These are phyloP conservation scores for Colletotrichum eleusines DNA, from an alignment of 2,329 filamentous ascomycete species.

Conservation along the genomic window DNA sequence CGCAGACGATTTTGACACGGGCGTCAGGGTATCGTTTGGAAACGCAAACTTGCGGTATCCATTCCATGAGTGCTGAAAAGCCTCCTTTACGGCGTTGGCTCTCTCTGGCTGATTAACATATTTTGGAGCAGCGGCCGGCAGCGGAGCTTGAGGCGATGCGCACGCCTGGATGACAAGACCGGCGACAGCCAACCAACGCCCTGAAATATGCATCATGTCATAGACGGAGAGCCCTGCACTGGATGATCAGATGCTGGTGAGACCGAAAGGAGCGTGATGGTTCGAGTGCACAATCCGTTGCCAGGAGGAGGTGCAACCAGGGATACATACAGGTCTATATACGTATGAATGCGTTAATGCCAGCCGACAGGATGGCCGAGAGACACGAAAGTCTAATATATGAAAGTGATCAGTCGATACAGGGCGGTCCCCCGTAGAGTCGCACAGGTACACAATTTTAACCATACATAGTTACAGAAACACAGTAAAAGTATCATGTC, in stretches of 20 bases:
- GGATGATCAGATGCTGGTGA: neutral
- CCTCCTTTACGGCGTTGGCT: conserved; percentile 73
- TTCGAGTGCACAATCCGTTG: neutral
- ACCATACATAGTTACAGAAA: too few species aligned
- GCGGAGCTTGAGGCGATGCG: conserved; percentile 18
- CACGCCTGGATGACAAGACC: conserved; percentile 17
- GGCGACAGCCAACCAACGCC: conserved; percentile 11
- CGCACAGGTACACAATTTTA: too few species aligned
- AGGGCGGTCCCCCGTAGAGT: too few species aligned
- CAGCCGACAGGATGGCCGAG: neutral
- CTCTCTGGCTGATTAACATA: conserved; percentile 54
- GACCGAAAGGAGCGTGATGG: neutral
- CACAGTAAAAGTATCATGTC: too few species aligned
- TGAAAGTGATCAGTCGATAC: conserved; percentile 2
- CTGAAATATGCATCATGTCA: conserved; percentile 14
- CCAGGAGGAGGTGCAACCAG: neutral
- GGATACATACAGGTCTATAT: neutral
- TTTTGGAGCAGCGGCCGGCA: conserved; percentile 2
- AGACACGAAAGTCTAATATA: conserved; percentile 1
- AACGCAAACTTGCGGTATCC: conserved; percentile 82
- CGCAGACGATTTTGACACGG: conserved; percentile 72
- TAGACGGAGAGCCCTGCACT: neutral
- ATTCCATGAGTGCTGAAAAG: conserved; percentile 78
- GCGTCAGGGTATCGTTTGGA: conserved; percentile 80
- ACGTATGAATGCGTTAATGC: neutral